phyloP scores from a whole-genome alignment of 176 grass and related monocot species.

The Eragrostis nindensis region DNA sequence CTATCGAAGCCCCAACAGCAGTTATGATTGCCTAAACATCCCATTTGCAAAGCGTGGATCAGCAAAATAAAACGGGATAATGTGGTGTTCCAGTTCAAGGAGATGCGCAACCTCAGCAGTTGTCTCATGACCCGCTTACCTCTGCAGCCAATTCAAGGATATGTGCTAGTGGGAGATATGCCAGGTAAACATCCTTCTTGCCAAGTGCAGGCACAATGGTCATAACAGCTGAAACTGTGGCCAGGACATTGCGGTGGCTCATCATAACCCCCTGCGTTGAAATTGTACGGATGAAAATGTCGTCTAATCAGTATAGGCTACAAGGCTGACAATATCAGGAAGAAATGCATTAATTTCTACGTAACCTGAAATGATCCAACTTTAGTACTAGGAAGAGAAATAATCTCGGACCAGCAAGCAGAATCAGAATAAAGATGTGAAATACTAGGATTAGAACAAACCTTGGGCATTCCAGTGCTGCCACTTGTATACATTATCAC shows the following conservation, averaged over 20 bases:
- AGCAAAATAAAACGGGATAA: slow-evolving; percentile 34
- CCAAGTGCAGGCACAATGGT: slow-evolving; percentile 82
- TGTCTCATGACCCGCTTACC: slow-evolving; percentile 47
- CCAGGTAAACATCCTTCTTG: slow-evolving; percentile 89
- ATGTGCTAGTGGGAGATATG: slow-evolving; percentile 92
- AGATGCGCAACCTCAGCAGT: background rate
- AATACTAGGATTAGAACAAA: slow-evolving; percentile 49
- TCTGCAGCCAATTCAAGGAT: slow-evolving; percentile 97
- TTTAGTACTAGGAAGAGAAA: slow-evolving; percentile 13
- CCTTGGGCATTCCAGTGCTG: slow-evolving; percentile 98
- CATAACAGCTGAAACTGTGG: slow-evolving; percentile 87
- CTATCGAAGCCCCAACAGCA: slow-evolving; percentile 80
- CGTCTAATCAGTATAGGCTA: background rate
- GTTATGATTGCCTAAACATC: slow-evolving; percentile 68
- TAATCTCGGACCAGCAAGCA: background rate
- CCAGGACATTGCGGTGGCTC: slow-evolving; percentile 87
- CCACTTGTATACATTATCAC: slow-evolving; percentile 99
- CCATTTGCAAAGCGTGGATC: slow-evolving; percentile 27
- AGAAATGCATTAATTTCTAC: background rate
- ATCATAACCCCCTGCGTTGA: slow-evolving; percentile 87
- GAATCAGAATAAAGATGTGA: slow-evolving; percentile 1
- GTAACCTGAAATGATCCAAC: slow-evolving; percentile 18
- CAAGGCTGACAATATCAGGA: slow-evolving; percentile 24
- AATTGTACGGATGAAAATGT: slow-evolving; percentile 28
- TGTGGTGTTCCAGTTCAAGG: background rate